Evolutionary conservation across 2,329 filamentous ascomycete genomes (phyloP).

Genomic region (Verticillium zaregamsianum): DNA sequence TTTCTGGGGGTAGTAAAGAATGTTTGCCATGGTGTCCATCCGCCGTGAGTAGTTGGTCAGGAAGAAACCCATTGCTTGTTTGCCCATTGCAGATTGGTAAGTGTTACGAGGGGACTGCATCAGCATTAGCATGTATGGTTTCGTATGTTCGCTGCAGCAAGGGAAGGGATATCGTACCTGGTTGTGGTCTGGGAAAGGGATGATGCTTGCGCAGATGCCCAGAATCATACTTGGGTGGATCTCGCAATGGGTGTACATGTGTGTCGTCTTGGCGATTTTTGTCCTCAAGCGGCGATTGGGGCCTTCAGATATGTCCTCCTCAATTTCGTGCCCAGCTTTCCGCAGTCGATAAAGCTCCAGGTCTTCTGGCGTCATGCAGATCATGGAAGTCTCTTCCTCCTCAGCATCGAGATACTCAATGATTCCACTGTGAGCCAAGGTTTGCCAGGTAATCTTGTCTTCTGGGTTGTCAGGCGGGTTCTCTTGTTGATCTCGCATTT

Average conservation of each 20-base stretch:
- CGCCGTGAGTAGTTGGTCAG: constrained; percentile 94
- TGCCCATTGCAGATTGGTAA: constrained; percentile 99
- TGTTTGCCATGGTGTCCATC: constrained; percentile 99
- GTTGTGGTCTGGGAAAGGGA: constrained; percentile 99
- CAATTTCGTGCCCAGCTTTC: constrained; percentile 60
- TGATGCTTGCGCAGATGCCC: constrained; percentile 97
- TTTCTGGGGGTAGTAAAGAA: constrained; percentile 98
- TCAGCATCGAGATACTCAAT: constrained; percentile 97
- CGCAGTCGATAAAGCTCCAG: constrained; percentile 72
- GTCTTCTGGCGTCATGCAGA: constrained; percentile 97
- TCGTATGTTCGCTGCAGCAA: background rate
- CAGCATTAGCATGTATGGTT: constrained; percentile 24
- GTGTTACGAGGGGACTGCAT: constrained; percentile 90
- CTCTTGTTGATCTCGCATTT: constrained; percentile 69
- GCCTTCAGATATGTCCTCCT: constrained; percentile 60
- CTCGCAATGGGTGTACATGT: constrained; percentile 96
- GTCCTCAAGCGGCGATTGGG: constrained; percentile 85
- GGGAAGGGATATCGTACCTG: constrained; percentile 48
- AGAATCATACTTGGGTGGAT: constrained; percentile 99
- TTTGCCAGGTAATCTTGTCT: constrained; percentile 80
- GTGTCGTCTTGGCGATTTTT: constrained; percentile 78
- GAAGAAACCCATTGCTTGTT: constrained; percentile 99
- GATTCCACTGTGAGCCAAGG: constrained; percentile 76
- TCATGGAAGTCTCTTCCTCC: constrained; percentile 98
- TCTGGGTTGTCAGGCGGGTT: constrained; percentile 56